A percentile compares a stretch with the other conserved stretches of the same genome.
Evolutionary conservation across 2,329 filamentous ascomycete genomes (phyloP).

Genomic region (Escovopsis sp.): DNA sequence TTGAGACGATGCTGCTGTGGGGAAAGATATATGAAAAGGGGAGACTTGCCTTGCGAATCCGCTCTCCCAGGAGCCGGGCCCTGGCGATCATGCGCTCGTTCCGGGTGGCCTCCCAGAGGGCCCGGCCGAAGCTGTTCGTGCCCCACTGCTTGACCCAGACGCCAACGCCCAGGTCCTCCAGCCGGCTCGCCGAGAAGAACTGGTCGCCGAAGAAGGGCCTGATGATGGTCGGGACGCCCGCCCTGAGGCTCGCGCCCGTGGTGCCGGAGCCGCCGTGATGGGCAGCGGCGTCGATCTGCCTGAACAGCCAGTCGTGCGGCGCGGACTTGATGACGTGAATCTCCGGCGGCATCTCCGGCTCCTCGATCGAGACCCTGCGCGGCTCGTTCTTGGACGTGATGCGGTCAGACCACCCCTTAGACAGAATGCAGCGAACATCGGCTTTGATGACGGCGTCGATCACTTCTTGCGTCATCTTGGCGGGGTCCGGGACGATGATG

Average conservation of each 20-base stretch:
- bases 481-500: conserved; percentile 83
- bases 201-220: conserved; percentile 97
- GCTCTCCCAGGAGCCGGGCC: conserved; percentile 65
- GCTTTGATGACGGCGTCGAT: conserved; percentile 82
- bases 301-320: conserved; percentile 94
- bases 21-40: neutral
- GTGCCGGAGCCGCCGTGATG: conserved; percentile 94
- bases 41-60: conserved; percentile 63
- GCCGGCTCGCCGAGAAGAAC: conserved; percentile 81
- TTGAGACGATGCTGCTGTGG: conserved; percentile 12
- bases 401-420: conserved; percentile 94
- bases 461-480: conserved; percentile 80
- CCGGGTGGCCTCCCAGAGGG: conserved; percentile 82
- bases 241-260: conserved; percentile 80
- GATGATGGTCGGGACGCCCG: conserved; percentile 85
- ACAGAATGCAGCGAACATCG: conserved; percentile 86
- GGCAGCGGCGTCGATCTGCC: conserved; percentile 81
- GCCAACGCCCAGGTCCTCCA: conserved; percentile 88
- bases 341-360: conserved; percentile 56
- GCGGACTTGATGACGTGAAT: conserved; percentile 82
- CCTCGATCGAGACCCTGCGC: conserved; percentile 33
- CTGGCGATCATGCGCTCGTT: conserved; percentile 85
- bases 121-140: conserved; percentile 67
- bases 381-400: conserved; percentile 32
- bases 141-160: conserved; percentile 82